Evolutionary conservation across 108 stramenopile species (phyloP).

Genomic region (Skeletonema potamos): DNA sequence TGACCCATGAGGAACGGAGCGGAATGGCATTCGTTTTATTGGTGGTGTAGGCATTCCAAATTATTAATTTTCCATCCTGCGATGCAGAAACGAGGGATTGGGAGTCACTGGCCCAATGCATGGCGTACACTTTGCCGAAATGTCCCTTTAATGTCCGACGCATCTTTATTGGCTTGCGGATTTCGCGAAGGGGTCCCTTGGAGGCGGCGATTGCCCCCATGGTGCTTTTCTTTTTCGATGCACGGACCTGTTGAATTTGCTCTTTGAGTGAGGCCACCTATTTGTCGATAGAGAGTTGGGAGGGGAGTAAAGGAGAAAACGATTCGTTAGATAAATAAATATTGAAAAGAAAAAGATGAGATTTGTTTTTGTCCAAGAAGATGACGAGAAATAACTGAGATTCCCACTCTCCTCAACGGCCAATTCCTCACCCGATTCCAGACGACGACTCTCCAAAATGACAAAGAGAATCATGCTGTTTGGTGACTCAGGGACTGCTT

Average conservation of each 20-base stretch:
- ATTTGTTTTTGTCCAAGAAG: background rate
- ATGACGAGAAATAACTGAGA: background rate
- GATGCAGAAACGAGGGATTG: conserved; percentile 85
- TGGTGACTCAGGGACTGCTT: background rate
- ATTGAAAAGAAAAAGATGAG: background rate
- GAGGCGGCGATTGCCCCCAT: conserved; percentile 30
- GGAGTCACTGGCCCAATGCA: conserved; percentile 95
- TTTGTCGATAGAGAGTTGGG: background rate
- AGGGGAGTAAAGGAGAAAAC: background rate
- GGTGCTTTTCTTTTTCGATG: conserved; percentile 45
- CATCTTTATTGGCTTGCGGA: conserved; percentile 70
- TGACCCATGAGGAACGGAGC: conserved; percentile 96
- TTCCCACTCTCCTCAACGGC: background rate
- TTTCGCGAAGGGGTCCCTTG: conserved; percentile 39
- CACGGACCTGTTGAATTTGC: conserved; percentile 46
- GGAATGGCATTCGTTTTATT: conserved; percentile 89
- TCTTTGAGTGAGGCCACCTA: conserved; percentile 57
- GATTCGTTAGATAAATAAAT: background rate
- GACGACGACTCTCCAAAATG: background rate
- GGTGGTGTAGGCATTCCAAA: conserved; percentile 96
- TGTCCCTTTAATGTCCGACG: conserved; percentile 90
- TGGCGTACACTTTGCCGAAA: conserved; percentile 97
- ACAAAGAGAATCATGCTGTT: background rate
- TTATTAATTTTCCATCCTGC: conserved; percentile 98
- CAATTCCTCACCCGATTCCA: background rate